Percentiles rank a stretch among this genome's conserved stretches.
These are phyloP conservation scores for Pseudonitzschia delicatissima DNA, from an alignment of 108 stramenopile genomes.

Conservation along the genomic window DNA sequence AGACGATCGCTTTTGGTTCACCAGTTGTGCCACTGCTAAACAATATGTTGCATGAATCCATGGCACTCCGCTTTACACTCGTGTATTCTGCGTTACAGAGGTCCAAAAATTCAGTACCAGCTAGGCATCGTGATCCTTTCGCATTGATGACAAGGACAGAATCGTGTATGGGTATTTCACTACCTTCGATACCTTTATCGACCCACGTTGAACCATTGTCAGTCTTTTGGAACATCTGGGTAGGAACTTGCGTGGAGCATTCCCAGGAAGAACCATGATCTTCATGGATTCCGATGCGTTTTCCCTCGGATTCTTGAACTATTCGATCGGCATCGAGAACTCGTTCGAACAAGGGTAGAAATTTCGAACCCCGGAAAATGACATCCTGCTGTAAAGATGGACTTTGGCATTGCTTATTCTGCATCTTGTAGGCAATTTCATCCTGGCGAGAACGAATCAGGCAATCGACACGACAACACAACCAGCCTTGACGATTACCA, in stretches of 20 bases:
- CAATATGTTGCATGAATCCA: slow-evolving; percentile 40
- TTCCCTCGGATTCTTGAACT: slow-evolving; percentile 9
- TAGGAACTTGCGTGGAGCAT: slow-evolving; percentile 28
- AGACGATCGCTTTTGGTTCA: slow-evolving; percentile 41
- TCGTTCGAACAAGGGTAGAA: slow-evolving; percentile 28
- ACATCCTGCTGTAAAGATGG: slow-evolving; percentile 41
- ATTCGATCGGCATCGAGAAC: slow-evolving; percentile 26
- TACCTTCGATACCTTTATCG: slow-evolving; percentile 14
- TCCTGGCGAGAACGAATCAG: slow-evolving; percentile 33
- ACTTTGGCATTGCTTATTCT: slow-evolving; percentile 39
- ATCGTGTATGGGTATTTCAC: slow-evolving; percentile 16
- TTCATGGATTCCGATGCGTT: slow-evolving; percentile 8
- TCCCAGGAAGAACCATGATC: slow-evolving; percentile 30
- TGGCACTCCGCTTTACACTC: slow-evolving; percentile 18
- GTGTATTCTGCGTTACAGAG: slow-evolving; percentile 17
- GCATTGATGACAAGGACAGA: slow-evolving; percentile 13
- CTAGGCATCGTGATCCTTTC: slow-evolving; percentile 19
- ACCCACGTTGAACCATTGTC: slow-evolving; percentile 18
- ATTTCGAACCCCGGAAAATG: slow-evolving; percentile 32
- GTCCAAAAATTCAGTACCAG: slow-evolving; percentile 33
- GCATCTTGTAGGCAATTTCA: slow-evolving; percentile 35
- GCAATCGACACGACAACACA: slow-evolving; percentile 37
- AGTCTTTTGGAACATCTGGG: neutral
- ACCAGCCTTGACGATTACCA: slow-evolving; percentile 37
- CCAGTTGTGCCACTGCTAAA: slow-evolving; percentile 44